Evolutionary conservation across 148 eudicot species (phyloP), one percentile per base, ranked within the genome.

Genomic region (Chenopodium formosanum): DNA sequence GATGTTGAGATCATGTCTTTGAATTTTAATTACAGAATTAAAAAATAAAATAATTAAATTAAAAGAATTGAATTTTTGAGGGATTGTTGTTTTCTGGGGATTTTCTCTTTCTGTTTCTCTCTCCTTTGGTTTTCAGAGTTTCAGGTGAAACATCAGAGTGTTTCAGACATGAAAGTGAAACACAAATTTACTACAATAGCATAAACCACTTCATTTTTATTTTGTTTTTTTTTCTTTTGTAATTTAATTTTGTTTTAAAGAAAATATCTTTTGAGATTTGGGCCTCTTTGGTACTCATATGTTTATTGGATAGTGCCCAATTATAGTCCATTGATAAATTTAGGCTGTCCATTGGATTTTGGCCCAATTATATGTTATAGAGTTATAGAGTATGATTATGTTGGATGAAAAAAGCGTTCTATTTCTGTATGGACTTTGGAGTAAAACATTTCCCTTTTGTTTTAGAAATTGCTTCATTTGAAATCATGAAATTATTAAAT

Each of bases 1-100:
- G 84, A 87, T 40, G 89, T 86, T 22, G 86, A 79, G 11, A 74
- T 74, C 77, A 74, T 74, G 4, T 2, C 75, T 69, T 16, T 10
- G 4, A 2, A 14, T 27, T 83, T 79, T 25, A 87, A 29, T 29
- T 4, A 72, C 34, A 72, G 0, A 44, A 9, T 22, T 13, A 60
- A 29, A 56, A 73, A 65, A 22, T 27, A 46, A 44, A 16, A 1
- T 0, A 1, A 22, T 9, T 71, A 32, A 40, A 13, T 13, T 25
- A 7, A 12, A 7, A 79, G 58, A 58, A 53, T 20, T 31, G 32
- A 31, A 11, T 12, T 31, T 10, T 9, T 40, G 44, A 40, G 0
- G 44, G 44, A 40, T 40, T 68, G 13, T 31, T 31, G 8, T 31
- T 68, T 68, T 29, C 44, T 14, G 52, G 50, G 8, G 4, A 40